Percentiles rank a stretch among this genome's conserved stretches.
These are phyloP conservation scores for Leavenworthia alabamica DNA, from an alignment of 345 rosid genomes.

Conservation along the genomic window DNA sequence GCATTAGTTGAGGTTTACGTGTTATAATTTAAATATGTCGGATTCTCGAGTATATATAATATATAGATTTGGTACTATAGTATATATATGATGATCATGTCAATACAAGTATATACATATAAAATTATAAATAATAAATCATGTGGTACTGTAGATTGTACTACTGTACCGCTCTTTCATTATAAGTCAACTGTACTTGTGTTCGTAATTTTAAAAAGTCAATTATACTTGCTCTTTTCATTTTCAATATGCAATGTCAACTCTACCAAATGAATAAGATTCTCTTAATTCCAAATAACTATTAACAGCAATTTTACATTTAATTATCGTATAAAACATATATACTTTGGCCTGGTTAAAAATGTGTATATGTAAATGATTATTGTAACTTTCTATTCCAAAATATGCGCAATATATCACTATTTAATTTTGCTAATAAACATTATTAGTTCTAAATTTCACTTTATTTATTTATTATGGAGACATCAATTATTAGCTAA, in stretches of 20 bases:
- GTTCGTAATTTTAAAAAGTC: background rate
- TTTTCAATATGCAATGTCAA: slow-evolving; percentile 1
- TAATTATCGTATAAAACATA: background rate
- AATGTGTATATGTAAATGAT: background rate
- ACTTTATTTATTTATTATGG: background rate
- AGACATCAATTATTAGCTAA: background rate
- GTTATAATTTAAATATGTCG: background rate
- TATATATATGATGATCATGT: background rate
- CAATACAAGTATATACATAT: background rate
- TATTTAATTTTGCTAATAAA: background rate
- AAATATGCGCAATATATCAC: background rate
- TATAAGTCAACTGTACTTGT: slow-evolving; percentile 17
- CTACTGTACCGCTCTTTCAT: slow-evolving; percentile 26
- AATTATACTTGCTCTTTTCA: background rate
- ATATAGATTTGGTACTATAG: background rate
- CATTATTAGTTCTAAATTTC: background rate
- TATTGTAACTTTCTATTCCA: background rate
- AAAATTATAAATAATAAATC: background rate
- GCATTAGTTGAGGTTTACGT: background rate
- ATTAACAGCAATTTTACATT: background rate
- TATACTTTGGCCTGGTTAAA: background rate
- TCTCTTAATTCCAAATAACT: slow-evolving; percentile 1
- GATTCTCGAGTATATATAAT: background rate
- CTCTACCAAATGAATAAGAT: background rate
- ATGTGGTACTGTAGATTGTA: slow-evolving; percentile 15